A percentile compares a stretch with the other conserved stretches of the same genome.
These are phyloP conservation scores for Salix arbutifolia DNA, from an alignment of 345 rosid species.

Conservation along the genomic window DNA sequence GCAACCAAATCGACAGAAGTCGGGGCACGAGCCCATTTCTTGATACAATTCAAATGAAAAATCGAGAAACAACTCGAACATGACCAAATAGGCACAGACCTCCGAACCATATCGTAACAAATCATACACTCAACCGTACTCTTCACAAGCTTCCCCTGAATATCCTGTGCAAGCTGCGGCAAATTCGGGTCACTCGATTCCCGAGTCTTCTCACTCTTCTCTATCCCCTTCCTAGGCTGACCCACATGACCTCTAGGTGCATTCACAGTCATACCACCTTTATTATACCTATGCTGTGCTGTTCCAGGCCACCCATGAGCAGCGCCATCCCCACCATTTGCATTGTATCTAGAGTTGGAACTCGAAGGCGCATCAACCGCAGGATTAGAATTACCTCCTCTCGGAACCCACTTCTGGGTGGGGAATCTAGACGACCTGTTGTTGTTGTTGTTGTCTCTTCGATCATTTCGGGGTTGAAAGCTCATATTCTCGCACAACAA, in stretches of 20 bases:
- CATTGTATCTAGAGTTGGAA: constrained; percentile 18
- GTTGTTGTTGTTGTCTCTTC: constrained; percentile 28
- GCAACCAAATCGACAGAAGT: constrained; percentile 74
- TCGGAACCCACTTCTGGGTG: constrained; percentile 64
- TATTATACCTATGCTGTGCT: constrained; percentile 29
- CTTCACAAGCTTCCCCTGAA: constrained; percentile 78
- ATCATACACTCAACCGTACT: constrained; percentile 90
- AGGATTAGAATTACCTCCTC: constrained; percentile 38
- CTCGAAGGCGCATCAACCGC: constrained; percentile 10
- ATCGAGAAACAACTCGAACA: constrained; percentile 93
- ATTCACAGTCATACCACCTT: constrained; percentile 22
- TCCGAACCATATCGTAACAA: constrained; percentile 81
- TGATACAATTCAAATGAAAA: constrained; percentile 86
- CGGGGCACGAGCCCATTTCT: constrained; percentile 95
- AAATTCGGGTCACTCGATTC: constrained; percentile 50
- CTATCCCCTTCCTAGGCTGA: constrained; percentile 40
- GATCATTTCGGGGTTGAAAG: constrained; percentile 47
- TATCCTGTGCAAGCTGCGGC: constrained; percentile 87
- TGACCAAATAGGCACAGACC: constrained; percentile 82
- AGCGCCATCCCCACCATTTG: constrained; percentile 1
- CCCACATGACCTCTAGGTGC: constrained; percentile 27
- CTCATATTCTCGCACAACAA: constrained; percentile 42
- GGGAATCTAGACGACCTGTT: constrained; percentile 40
- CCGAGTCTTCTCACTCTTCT: constrained; percentile 25
- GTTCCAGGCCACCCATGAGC: constrained; percentile 11